Percentiles rank a stretch among this genome's conserved stretches.
phyloP scores from a whole-genome alignment of 306 rosid species.

The Sophora flavescens region DNA sequence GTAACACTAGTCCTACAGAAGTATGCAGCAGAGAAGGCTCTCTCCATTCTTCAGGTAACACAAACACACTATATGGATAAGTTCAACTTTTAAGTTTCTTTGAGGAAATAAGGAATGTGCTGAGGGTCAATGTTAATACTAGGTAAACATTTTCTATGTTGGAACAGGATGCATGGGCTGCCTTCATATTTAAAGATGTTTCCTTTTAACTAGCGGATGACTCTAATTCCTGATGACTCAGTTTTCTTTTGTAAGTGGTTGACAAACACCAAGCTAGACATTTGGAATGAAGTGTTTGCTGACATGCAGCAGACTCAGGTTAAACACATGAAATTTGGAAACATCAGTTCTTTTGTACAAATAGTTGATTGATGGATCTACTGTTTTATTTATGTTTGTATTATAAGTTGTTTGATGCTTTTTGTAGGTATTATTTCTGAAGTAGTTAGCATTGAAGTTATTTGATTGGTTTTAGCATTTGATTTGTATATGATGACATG shows the following conservation, averaged over 20 bases:
- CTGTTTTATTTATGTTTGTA: constrained; percentile 44
- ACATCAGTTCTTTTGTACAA: constrained; percentile 50
- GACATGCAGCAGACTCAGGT: constrained; percentile 34
- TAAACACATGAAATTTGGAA: constrained; percentile 20
- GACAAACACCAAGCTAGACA: constrained; percentile 39
- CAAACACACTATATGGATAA: background rate
- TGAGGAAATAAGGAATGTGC: background rate
- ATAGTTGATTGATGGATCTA: constrained; percentile 42
- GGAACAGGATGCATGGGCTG: constrained; percentile 88
- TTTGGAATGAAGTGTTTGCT: constrained; percentile 36
- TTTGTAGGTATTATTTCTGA: constrained; percentile 49
- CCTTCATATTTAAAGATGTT: constrained; percentile 78
- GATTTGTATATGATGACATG: constrained; percentile 49
- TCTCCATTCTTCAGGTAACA: constrained; percentile 83
- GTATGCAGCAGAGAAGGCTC: constrained; percentile 75
- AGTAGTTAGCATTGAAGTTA: constrained; percentile 39
- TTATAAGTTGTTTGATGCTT: constrained; percentile 47
- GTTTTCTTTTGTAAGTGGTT: constrained; percentile 39
- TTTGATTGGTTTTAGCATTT: constrained; percentile 39
- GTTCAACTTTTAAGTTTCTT: constrained; percentile 4
- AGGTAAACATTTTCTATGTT: constrained; percentile 25
- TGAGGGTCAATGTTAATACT: constrained; percentile 10
- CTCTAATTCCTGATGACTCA: constrained; percentile 39
- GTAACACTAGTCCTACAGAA: constrained; percentile 72
- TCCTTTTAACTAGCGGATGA: constrained; percentile 51